Evolutionary conservation across 2,329 filamentous ascomycete genomes (phyloP), one percentile per base, ranked within the genome.

Genomic region (Cladorrhinum sp.): DNA sequence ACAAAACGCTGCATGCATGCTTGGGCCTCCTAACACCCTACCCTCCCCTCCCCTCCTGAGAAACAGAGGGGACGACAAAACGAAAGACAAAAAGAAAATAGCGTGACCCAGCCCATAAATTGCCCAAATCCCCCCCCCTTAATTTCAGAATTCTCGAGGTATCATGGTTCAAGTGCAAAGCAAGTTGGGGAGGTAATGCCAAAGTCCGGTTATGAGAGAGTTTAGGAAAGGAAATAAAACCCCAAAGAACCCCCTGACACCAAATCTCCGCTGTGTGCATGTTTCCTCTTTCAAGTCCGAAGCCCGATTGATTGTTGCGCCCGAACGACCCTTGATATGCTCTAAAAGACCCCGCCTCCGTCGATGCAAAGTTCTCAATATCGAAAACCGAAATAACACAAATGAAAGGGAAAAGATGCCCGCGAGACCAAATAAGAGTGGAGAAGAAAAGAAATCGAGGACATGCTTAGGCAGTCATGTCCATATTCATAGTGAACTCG

Each of bases 401-500:
- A 61, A 57, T 55, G 29, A 63, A 32, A 62, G 57, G 50, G 38
- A 58, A 36, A 36, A 10, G 32, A 36, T 2, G 8, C 3, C 49
- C 57, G 16, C 16, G 48, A 61, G 49, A 61, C 24, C n/a, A 61
- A 67, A 58, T 55, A 66, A 48, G 23, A 25, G 23, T 16, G 27
- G 64, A 65, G 63, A 63, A 62, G 56, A 63, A 45, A 59, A 62
- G 7, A 45, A 59, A 58, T n/a, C 29, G 12, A 49, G 29, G 25
- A 38, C 48, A 24, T 25, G 22, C 24, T 55, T 18, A 41, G 13
- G 24, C 41, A 23, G 20, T 16, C 64, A 66, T 68, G 78, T 76
- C 60, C 65, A 86, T 75, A 66, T 95, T 91, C 90, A 96, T 96
- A 71, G 86, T 86, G 71, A 90, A 96, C 76, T 96, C 93, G 68